A percentile compares a stretch with the other conserved stretches of the same genome.
These are phyloP conservation scores for Tetracentron sinense DNA, from an alignment of 164 flowering plant species.

Conservation along the genomic window DNA sequence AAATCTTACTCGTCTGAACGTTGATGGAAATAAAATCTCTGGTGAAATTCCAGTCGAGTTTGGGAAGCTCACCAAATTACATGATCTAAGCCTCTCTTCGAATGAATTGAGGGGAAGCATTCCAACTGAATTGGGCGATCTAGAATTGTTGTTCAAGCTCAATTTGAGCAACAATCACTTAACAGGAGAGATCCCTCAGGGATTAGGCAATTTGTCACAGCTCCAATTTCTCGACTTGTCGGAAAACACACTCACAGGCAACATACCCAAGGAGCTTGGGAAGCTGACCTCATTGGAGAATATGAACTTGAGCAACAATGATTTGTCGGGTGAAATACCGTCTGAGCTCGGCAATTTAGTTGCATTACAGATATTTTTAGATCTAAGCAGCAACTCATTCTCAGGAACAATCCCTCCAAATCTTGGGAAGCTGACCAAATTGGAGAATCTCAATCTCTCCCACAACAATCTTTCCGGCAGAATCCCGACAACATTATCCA, in stretches of 20 bases:
- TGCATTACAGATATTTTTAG: slow-evolving; percentile 30
- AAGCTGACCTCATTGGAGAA: slow-evolving; percentile 9
- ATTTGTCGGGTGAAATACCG: slow-evolving; percentile 44
- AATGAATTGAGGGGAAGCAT: slow-evolving; percentile 43
- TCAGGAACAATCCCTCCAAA: slow-evolving; percentile 43
- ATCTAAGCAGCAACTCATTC: slow-evolving; percentile 53
- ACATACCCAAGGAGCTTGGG: slow-evolving; percentile 31
- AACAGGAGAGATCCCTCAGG: slow-evolving; percentile 34
- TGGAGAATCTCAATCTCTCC: slow-evolving; percentile 47
- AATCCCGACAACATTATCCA: slow-evolving; percentile 33
- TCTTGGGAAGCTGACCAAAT: slow-evolving; percentile 29
- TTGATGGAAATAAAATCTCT: slow-evolving; percentile 29
- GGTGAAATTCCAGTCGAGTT: slow-evolving; percentile 38
- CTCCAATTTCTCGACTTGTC: slow-evolving; percentile 31
- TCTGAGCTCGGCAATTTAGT: slow-evolving; percentile 36
- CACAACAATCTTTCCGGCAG: slow-evolving; percentile 45
- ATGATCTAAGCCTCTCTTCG: slow-evolving; percentile 21
- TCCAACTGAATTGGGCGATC: slow-evolving; percentile 33
- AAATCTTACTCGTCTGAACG: slow-evolving; percentile 20
- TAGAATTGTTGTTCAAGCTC: slow-evolving; percentile 24
- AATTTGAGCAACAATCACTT: slow-evolving; percentile 33
- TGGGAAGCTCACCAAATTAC: slow-evolving; percentile 23
- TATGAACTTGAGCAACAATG: slow-evolving; percentile 46
- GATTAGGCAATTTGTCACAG: slow-evolving; percentile 17
- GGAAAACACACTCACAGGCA: slow-evolving; percentile 22